phyloP scores from a whole-genome alignment of 2,329 filamentous ascomycete genomes.

The Volutella citrinella region DNA sequence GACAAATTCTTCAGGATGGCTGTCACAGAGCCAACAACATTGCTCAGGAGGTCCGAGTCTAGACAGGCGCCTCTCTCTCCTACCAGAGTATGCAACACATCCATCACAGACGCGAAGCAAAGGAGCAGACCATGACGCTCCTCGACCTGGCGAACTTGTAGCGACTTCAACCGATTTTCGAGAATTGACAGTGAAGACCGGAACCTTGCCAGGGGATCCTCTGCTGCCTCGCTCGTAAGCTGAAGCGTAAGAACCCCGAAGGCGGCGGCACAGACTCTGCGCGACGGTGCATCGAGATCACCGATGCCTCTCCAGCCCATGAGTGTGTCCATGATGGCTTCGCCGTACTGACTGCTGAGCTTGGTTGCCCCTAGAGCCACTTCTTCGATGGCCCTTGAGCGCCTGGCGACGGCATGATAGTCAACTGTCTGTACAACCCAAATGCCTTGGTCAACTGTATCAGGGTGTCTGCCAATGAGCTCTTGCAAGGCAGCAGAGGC shows the following conservation, averaged over 20 bases:
- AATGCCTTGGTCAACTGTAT: constrained; percentile 79
- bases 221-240: constrained; percentile 26
- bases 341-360: constrained; percentile 68
- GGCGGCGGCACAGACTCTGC: constrained; percentile 67
- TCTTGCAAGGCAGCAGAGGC: constrained; percentile 93
- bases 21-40: constrained; percentile 27
- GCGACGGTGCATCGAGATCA: constrained; percentile 70
- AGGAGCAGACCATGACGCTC: constrained; percentile 67
- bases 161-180: constrained; percentile 38
- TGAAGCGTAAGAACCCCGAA: constrained; percentile 59
- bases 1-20: constrained; percentile 40
- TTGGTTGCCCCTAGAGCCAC: constrained; percentile 68
- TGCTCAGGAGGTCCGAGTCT: constrained; percentile 20
- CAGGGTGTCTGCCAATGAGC: constrained; percentile 86
- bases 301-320: constrained; percentile 87
- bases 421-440: constrained; percentile 84
- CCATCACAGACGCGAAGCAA: constrained; percentile 57
- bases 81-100: constrained; percentile 39
- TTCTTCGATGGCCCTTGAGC: constrained; percentile 75
- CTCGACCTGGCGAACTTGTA: constrained; percentile 59
- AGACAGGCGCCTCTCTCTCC: constrained; percentile 10
- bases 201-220: constrained; percentile 25
- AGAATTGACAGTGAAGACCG: constrained; percentile 40
- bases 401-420: constrained; percentile 88
- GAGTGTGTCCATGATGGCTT: constrained; percentile 66